Conservation (phyloP, 345 rosid species). For the Citrus mangshanensis region DNA sequence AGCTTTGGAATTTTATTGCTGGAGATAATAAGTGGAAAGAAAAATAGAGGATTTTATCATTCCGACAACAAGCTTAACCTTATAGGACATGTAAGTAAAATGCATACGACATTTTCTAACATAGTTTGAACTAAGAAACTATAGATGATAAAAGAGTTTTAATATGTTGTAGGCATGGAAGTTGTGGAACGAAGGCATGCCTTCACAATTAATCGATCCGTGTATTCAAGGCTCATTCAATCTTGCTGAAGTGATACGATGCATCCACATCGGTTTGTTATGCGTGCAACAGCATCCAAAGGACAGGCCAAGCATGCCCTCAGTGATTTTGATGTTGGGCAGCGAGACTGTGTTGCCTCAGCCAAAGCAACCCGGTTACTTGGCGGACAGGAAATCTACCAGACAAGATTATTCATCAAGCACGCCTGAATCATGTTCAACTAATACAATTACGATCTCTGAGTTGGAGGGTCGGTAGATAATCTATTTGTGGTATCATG, state of each 20-base stretch:
- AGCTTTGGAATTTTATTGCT: conserved; percentile 37
- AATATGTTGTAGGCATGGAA: conserved; percentile 36
- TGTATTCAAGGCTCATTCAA: not conserved
- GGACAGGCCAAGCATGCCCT: conserved; percentile 43
- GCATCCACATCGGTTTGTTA: conserved; percentile 42
- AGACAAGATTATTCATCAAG: conserved; percentile 27
- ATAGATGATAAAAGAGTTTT: not conserved
- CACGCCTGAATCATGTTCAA: conserved; percentile 7
- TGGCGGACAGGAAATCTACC: not conserved
- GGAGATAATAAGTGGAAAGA: conserved; percentile 37
- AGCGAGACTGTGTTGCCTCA: conserved; percentile 32
- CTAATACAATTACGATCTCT: conserved; percentile 31
- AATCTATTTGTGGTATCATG: not conserved
- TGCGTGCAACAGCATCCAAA: conserved; percentile 42
- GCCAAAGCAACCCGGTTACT: conserved; percentile 44
- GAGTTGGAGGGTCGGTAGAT: conserved; percentile 16
- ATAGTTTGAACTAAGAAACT: not conserved
- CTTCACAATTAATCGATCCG: conserved; percentile 22
- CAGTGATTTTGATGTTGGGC: conserved; percentile 42
- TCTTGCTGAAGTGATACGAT: conserved; percentile 23
- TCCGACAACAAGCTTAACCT: conserved; percentile 18
- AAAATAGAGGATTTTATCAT: conserved; percentile 31
- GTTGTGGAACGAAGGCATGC: conserved; percentile 33
- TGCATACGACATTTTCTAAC: not conserved
- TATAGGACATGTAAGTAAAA: conserved; percentile 28